A percentile compares a stretch with the other conserved stretches of the same genome.
Conservation (phyloP, 1,284 basidiomycete genomes). For the Malassezia sp. region DNA sequence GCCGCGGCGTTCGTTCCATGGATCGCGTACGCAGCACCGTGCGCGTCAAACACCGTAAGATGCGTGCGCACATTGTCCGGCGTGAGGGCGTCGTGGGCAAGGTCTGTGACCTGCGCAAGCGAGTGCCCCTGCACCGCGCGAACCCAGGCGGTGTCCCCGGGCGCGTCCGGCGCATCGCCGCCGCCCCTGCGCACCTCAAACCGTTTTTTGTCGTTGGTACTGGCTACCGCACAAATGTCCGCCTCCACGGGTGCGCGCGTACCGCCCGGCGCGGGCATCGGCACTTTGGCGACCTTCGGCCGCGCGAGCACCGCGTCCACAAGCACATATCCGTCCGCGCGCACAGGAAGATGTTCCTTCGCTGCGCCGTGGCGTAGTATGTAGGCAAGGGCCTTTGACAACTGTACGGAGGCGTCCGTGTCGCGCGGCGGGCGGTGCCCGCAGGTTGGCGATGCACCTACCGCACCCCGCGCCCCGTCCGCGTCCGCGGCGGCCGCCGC, state of each 20-base stretch:
- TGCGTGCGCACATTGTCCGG: constrained; percentile 17
- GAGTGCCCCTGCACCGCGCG: constrained; percentile 94
- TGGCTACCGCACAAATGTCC: constrained; percentile 26
- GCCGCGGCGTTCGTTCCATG: constrained; percentile 49
- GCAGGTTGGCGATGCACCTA: too few species aligned
- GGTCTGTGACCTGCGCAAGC: constrained; percentile 46
- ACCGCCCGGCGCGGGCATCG: constrained; percentile 17
- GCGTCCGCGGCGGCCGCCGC: constrained; percentile 15
- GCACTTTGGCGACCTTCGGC: constrained; percentile 29
- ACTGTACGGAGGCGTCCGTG: constrained; percentile 24
- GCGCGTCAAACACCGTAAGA: not conserved
- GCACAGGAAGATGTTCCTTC: constrained; percentile 61
- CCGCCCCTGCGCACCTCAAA: constrained; percentile 37
- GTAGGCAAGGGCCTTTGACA: constrained; percentile 72
- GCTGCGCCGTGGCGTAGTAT: constrained; percentile 71
- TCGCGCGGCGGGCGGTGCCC: constrained; percentile 7
- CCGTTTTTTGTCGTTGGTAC: constrained; percentile 36
- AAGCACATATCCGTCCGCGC: constrained; percentile 66
- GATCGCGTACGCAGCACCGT: constrained; percentile 15
- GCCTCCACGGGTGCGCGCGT: constrained; percentile 17
- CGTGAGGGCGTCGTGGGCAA: constrained; percentile 21
- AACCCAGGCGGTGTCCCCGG: constrained; percentile 45
- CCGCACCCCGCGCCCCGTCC: too few species aligned
- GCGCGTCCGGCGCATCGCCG: not conserved
- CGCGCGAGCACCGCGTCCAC: constrained; percentile 52